Base-by-base conservation (phyloP, 148 eudicot species). In the Nyssa sinensis region DNA sequence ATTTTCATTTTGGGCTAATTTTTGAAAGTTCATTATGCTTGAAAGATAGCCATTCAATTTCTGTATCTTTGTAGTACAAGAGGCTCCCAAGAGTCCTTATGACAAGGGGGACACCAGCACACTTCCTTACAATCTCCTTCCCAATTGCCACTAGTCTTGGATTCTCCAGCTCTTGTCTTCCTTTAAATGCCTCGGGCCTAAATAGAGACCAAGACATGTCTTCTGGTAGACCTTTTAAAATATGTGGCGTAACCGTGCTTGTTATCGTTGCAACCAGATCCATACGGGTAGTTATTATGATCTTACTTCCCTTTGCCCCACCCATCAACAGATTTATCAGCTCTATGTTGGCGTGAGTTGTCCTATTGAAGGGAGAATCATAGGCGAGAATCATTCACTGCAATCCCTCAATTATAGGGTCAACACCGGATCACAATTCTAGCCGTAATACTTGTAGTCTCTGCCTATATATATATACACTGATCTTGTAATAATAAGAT, bases 41-140 rank as follows among this genome's bases (percentile, higher is more conserved):
- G 29, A 80, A 70, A 9, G 64, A 37, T 7, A 35, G 7, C 86
- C 86, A 83, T 6, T 77, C 70, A 16, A 14, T 7, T 34, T 74
- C 59, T 13, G 37, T 63, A 30, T 67, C 27, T 11, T 75, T 74
- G 1, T 14, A 44, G 44, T 28, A 64, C 19, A 83, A 19, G 55
- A 80, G 55, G 41, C 79, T 71, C 4, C 64, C 81, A 6, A 77
- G n/a, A 6, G 75, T 75, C 51, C 67, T 73, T 61, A 76, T 72
- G 21, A 80, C 62, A 10, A 83, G 67, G 6, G 86, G 86, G 17
- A 83, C 70, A 32, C 61, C 29, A 7, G 27, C 61, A 68, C 85
- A 82, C 51, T 72, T 82, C 17, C 69, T 44, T 11, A 79, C 80
- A 30, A 82, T 76, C 63, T 76, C 75, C 21, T 73, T 79, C 11